Conservation (phyloP, 2,329 filamentous ascomycete genomes). For the Hysterium pulicare region DNA sequence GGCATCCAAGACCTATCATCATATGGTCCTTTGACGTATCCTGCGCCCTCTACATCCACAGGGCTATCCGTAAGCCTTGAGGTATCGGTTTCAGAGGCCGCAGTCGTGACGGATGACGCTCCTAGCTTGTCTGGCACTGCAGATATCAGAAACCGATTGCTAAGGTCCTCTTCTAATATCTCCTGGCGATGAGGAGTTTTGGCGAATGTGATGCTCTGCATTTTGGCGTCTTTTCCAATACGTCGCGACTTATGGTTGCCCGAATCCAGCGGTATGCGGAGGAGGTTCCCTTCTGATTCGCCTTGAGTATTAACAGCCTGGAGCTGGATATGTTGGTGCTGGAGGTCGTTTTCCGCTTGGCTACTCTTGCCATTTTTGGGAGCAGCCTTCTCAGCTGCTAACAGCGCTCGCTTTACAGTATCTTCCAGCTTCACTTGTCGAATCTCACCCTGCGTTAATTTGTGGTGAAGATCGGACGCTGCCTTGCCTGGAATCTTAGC, state of each 20-base stretch:
- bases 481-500: conserved; percentile 3
- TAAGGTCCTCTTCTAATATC: conserved; percentile 4
- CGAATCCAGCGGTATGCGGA: neutral
- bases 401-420: neutral
- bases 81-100: too few relatives aligned
- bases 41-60: too few relatives aligned
- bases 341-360: too few relatives aligned
- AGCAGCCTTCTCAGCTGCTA: neutral
- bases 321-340: too few relatives aligned
- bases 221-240: conserved; percentile 1
- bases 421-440: neutral
- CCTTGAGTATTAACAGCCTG: neutral
- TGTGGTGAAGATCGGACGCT: too few relatives aligned
- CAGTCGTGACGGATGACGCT: too few relatives aligned
- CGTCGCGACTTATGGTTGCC: conserved; percentile 3
- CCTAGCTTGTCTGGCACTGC: too few relatives aligned
- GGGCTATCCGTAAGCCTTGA: too few relatives aligned
- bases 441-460: neutral
- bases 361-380: neutral
- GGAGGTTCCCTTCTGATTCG: neutral
- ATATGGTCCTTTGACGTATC: too few relatives aligned
- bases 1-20: too few relatives aligned
- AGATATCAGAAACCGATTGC: too few relatives aligned
- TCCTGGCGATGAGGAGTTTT: conserved; percentile 7
- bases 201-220: conserved; percentile 3